These are phyloP conservation scores for Komagataella mondaviorum DNA, from an alignment of 805 yeast species.

Conservation along the genomic window DNA sequence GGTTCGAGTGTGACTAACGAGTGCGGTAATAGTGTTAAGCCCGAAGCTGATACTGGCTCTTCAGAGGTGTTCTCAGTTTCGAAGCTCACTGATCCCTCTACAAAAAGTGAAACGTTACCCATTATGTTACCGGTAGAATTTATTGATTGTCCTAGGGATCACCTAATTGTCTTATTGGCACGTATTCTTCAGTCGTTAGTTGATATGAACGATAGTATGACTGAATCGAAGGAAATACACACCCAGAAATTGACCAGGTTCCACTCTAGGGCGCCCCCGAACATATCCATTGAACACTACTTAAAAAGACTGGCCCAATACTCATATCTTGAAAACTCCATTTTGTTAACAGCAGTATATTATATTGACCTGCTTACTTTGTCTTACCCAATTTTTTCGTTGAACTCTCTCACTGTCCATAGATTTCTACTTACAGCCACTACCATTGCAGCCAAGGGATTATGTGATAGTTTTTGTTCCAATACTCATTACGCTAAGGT, in stretches of 20 bases:
- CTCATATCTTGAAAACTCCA: conserved; percentile 76
- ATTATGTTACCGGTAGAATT: conserved; percentile 34
- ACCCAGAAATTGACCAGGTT: conserved; percentile 59
- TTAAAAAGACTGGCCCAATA: conserved; percentile 66
- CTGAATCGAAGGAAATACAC: conserved; percentile 19
- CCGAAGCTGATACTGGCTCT: neutral
- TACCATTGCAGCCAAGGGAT: conserved; percentile 78
- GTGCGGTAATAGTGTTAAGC: neutral
- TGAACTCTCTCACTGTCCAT: conserved; percentile 89
- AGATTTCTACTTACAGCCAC: conserved; percentile 84
- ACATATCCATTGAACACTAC: conserved; percentile 69
- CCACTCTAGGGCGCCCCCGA: conserved; percentile 89
- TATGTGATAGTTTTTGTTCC: conserved; percentile 90
- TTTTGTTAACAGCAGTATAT: conserved; percentile 71
- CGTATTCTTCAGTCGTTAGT: conserved; percentile 74
- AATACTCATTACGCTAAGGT: conserved; percentile 91
- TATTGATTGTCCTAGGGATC: conserved; percentile 54
- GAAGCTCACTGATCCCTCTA: neutral
- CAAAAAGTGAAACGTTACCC: neutral
- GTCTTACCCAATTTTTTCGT: conserved; percentile 65
- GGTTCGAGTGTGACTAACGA: neutral
- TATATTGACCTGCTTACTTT: conserved; percentile 77
- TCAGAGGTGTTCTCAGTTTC: neutral
- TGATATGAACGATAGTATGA: conserved; percentile 45
- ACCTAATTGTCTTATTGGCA: conserved; percentile 57